Conservation (phyloP, 306 rosid genomes). For the Arachis stenosperma region DNA sequence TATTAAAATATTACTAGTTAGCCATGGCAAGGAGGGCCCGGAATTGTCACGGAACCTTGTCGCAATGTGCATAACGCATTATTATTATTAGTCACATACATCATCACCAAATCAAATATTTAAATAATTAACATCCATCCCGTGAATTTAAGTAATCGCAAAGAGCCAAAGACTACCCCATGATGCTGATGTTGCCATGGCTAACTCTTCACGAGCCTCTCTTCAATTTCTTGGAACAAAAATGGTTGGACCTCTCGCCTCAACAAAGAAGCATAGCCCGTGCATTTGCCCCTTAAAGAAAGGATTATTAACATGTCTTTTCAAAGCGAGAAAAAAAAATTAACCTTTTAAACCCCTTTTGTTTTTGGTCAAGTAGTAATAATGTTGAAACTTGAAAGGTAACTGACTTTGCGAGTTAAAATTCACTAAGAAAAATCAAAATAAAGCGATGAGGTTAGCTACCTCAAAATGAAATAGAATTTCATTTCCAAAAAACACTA, state of each 20-base stretch:
- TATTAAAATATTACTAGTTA: not conserved
- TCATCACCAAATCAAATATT: not conserved
- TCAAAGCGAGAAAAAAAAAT: too few relatives aligned
- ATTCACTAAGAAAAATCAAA: too few relatives aligned
- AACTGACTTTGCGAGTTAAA: too few relatives aligned
- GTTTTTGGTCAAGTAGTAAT: too few relatives aligned
- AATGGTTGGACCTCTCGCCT: not conserved
- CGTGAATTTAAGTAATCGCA: constrained; percentile 32
- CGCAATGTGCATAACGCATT: too few relatives aligned
- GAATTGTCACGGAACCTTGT: constrained; percentile 48
- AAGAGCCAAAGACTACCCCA: not conserved
- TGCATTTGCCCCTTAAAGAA: not conserved
- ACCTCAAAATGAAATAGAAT: too few relatives aligned
- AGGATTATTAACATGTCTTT: too few relatives aligned
- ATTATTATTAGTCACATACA: too few relatives aligned
- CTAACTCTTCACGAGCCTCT: not conserved
- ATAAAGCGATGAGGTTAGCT: too few relatives aligned
- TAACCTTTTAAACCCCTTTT: too few relatives aligned
- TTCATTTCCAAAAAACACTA: too few relatives aligned
- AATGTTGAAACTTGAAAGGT: too few relatives aligned
- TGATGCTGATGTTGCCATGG: not conserved
- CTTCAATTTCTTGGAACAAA: not conserved
- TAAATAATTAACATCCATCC: constrained; percentile 17
- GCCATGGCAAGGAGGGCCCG: constrained; percentile 31
- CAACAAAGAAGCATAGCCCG: not conserved